Percentiles rank a stretch among this genome's conserved stretches.
Evolutionary conservation across 495 filamentous ascomycete species (phyloP).

Genomic region (Peziza echinospora): DNA sequence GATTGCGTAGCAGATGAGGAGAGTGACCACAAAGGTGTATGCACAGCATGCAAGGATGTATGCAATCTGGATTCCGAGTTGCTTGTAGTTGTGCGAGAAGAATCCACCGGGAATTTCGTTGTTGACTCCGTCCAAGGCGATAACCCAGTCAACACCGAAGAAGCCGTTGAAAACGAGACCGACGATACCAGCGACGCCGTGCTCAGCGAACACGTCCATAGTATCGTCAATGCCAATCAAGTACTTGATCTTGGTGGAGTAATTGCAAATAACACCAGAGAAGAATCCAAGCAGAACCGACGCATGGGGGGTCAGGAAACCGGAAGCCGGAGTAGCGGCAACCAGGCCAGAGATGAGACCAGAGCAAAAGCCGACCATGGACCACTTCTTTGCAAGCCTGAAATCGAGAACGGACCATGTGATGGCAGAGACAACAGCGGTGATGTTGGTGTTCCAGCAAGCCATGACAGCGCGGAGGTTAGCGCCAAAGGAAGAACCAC

Average conservation of each 20-base stretch:
- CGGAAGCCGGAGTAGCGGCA: conserved; percentile 72
- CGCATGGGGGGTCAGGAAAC: conserved; percentile 76
- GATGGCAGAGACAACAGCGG: conserved; percentile 67
- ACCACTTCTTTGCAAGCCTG: conserved; percentile 91
- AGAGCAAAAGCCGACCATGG: conserved; percentile 97
- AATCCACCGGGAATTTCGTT: conserved; percentile 48
- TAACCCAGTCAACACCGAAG: conserved; percentile 73
- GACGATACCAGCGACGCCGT: conserved; percentile 83
- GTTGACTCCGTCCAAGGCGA: conserved; percentile 86
- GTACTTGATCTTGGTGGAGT: conserved; percentile 93
- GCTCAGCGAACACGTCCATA: conserved; percentile 96
- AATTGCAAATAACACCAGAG: conserved; percentile 75
- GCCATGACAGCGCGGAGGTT: conserved; percentile 91
- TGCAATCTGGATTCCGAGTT: conserved; percentile 80
- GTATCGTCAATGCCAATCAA: conserved; percentile 85
- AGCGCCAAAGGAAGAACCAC: conserved; percentile 86
- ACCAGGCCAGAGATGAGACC: conserved; percentile 80
- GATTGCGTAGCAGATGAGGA: conserved; percentile 62
- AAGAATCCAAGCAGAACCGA: conserved; percentile 67
- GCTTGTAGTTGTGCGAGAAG: conserved; percentile 69
- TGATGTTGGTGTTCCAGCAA: conserved; percentile 91
- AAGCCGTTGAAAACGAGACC: conserved; percentile 83
- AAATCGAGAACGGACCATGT: conserved; percentile 89
- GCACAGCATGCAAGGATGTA: conserved; percentile 55
- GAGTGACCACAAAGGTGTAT: conserved; percentile 70